These are phyloP conservation scores for Aspergillus sp. DNA, from an alignment of 2,329 filamentous ascomycete genomes.

Conservation along the genomic window DNA sequence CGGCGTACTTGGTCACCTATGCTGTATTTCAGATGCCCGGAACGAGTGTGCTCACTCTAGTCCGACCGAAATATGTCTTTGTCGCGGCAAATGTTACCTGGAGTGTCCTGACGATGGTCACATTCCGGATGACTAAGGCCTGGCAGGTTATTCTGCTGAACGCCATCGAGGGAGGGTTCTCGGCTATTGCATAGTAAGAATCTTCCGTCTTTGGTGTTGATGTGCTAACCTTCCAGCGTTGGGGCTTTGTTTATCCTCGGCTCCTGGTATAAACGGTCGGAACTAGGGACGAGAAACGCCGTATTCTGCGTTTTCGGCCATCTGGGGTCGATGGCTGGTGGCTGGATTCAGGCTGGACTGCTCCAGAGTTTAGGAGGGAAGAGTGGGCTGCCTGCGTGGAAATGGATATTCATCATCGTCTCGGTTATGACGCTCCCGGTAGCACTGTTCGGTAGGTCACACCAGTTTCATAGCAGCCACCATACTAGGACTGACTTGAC, in stretches of 20 bases:
- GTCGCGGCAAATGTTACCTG: constrained; percentile 45
- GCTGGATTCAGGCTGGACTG: constrained; percentile 48
- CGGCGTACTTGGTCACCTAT: constrained; percentile 40
- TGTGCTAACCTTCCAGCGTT: constrained; percentile 24
- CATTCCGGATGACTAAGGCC: constrained; percentile 43
- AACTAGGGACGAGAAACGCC: constrained; percentile 38
- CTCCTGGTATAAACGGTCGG: constrained; percentile 47
- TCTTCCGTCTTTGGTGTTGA: too few relatives aligned
- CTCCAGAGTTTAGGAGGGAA: constrained; percentile 37
- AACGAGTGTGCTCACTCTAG: constrained; percentile 40
- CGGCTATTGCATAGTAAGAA: constrained; percentile 44
- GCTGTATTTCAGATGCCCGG: constrained; percentile 48
- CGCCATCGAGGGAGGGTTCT: constrained; percentile 47
- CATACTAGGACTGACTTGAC: neutral
- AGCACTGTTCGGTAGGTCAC: constrained; percentile 37
- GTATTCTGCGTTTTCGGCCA: constrained; percentile 44
- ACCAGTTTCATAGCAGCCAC: neutral
- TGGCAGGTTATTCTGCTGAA: constrained; percentile 48
- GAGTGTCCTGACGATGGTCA: constrained; percentile 47
- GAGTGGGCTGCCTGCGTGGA: constrained; percentile 41
- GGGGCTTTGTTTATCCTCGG: constrained; percentile 48
- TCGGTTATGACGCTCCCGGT: constrained; percentile 44
- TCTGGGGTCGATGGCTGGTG: constrained; percentile 46
- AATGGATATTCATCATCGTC: constrained; percentile 47
- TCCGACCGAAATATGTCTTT: constrained; percentile 44